Evolutionary conservation across 2,329 filamentous ascomycete genomes (phyloP).

Genomic region (Davidsoniella virescens): DNA sequence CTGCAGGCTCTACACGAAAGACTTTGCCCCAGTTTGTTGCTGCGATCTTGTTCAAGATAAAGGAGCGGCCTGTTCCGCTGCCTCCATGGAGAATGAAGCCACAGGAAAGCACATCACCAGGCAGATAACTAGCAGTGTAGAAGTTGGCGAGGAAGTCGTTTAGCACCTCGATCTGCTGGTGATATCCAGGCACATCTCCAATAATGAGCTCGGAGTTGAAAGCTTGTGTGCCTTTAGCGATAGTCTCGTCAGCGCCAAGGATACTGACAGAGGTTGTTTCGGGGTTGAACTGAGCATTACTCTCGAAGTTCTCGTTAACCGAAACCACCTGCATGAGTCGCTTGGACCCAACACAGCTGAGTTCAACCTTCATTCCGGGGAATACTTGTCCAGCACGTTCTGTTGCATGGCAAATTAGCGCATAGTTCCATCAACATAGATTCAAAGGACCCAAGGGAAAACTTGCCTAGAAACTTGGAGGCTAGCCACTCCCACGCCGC

Average conservation of each 20-base stretch:
- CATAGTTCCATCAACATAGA: neutral
- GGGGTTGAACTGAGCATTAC: conserved; percentile 22
- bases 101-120: conserved; percentile 25
- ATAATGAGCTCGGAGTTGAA: conserved; percentile 14
- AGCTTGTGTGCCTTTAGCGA: conserved; percentile 13
- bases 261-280: conserved; percentile 25
- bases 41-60: conserved; percentile 53
- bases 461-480: conserved; percentile 21
- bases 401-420: conserved; percentile 17
- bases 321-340: conserved; percentile 15
- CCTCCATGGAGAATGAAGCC: conserved; percentile 66
- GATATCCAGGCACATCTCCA: conserved; percentile 49
- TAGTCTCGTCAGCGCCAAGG: conserved; percentile 18
- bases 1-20: conserved; percentile 39
- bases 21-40: conserved; percentile 55
- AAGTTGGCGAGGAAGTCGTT: conserved; percentile 50
- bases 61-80: conserved; percentile 69
- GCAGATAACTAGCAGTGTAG: conserved; percentile 21
- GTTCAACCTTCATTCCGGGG: conserved; percentile 53
- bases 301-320: conserved; percentile 8
- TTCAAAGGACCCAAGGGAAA: neutral
- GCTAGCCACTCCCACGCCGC: conserved; percentile 24
- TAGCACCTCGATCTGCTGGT: conserved; percentile 44
- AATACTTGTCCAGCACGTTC: conserved; percentile 51
- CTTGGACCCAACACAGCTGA: conserved; percentile 25